Evolutionary conservation across 371 early-diverging fungal genomes (phyloP).

Genomic region (Dinochytrium kinnereticum): DNA sequence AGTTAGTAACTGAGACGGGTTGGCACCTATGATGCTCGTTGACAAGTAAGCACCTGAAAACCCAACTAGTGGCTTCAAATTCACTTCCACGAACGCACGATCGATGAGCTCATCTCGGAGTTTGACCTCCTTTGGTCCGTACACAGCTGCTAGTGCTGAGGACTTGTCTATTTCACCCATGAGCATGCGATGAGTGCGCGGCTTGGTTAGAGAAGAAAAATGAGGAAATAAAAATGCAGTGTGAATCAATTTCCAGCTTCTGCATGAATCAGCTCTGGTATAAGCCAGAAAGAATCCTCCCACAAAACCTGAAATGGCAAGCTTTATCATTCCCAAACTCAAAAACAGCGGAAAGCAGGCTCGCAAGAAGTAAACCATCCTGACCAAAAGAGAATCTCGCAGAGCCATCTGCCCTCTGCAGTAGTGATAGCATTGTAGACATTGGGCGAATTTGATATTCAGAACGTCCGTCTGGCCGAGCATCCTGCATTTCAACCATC

Average conservation of each 20-base stretch:
- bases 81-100: constrained; percentile 81
- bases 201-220: no score
- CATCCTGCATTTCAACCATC: neutral
- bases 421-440: constrained; percentile 49
- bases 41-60: constrained; percentile 60
- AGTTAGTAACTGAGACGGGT: no score
- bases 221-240: no score
- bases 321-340: no score
- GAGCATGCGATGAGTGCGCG: no score
- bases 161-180: constrained; percentile 63
- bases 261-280: no score
- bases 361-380: no score
- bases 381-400: constrained; percentile 77
- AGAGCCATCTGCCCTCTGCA: constrained; percentile 82
- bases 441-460: constrained; percentile 40
- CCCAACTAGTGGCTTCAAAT: constrained; percentile 75
- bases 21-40: no score
- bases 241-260: no score
- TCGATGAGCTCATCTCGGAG: constrained; percentile 87
- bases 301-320: no score
- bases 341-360: no score
- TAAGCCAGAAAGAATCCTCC: no score
- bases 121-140: constrained; percentile 87
- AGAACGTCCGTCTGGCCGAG: constrained; percentile 40
- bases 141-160: constrained; percentile 78